Evolutionary conservation across 2,329 filamentous ascomycete genomes (phyloP), one percentile per base, ranked within the genome.

Genomic region (Neofusicoccum sp.): DNA sequence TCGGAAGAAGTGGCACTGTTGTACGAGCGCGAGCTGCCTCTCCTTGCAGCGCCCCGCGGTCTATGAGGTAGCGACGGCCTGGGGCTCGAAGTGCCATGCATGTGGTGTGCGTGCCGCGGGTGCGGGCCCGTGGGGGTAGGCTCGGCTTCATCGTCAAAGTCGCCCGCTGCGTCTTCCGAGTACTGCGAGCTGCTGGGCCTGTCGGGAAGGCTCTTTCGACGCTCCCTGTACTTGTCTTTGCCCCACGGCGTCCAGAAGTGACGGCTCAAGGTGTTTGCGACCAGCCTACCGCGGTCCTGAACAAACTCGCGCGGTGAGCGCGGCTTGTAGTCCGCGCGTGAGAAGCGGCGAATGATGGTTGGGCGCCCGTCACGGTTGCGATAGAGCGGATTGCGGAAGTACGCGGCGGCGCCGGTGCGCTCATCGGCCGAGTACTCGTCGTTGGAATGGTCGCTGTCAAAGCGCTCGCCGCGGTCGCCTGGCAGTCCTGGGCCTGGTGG

Each of bases 311-410:
- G 71, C 33, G 68, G 67, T 71, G 62, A 65, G 64, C 66, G 43
- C 70, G 72, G 41, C 36, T 62, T 59, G 29, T 64, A 69, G 29
- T 62, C 59, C 22, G 50, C 37, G 45, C 72, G 74, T 12, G 74
- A 76, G 33, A 74, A 75, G 22, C 75, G 73, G 4, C 78, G 74
- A 62, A 80, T 74, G 43, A 81, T 78, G 1, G 73, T 73, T 3
- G 81, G 79, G 39, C 80, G 70, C 6, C 76, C 75, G 54, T 79
- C 76, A 4, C 76, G 72, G 56, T 80, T 80, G 54, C 81, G 74
- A 64, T 81, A 82, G 36, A 83, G 73, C 9, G 81, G 81, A 63
- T 83, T 80, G 41, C 77, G 73, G 70, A 83, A 83, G 70, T 83
- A 83, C 14, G 74, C 70, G 6, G 80, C 81, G 3, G 79, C 79